These are phyloP conservation scores for Polychytrium aggregatum DNA, from an alignment of 192 early-diverging fungal genomes.

Conservation along the genomic window DNA sequence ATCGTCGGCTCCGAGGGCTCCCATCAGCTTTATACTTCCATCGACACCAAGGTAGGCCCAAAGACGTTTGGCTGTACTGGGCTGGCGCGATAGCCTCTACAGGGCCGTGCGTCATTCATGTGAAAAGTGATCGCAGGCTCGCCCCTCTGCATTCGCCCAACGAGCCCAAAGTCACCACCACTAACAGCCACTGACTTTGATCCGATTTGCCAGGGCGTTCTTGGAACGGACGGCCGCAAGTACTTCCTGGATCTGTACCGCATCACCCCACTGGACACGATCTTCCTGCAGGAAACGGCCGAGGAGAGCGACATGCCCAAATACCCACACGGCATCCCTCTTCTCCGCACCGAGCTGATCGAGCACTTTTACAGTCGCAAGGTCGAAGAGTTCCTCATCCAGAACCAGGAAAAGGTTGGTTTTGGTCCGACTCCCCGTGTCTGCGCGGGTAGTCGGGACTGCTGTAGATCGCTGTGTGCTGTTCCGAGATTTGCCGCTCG, in stretches of 20 bases:
- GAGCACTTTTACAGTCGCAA: constrained; percentile 68
- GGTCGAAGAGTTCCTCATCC: neutral
- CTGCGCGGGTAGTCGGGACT: neutral
- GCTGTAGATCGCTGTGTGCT: no score
- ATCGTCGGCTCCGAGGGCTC: constrained; percentile 49
- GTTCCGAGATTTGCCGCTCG: no score
- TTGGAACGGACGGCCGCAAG: constrained; percentile 81
- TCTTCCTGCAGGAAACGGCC: constrained; percentile 69
- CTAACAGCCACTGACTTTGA: no score
- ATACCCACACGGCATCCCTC: constrained; percentile 78
- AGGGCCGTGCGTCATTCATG: no score
- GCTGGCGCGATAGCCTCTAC: no score
- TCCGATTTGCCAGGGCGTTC: constrained; percentile 57
- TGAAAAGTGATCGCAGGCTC: no score
- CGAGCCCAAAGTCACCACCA: no score
- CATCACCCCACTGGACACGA: constrained; percentile 79
- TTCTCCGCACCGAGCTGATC: constrained; percentile 81
- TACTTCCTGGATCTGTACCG: constrained; percentile 92
- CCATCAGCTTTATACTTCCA: constrained; percentile 61
- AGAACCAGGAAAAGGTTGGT: constrained; percentile 8
- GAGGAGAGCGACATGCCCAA: constrained; percentile 34
- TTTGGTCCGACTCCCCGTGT: neutral
- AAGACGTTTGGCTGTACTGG: no score
- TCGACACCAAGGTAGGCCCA: constrained; percentile 73
- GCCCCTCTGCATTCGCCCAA: neutral